These are phyloP conservation scores for Lachnum nothofagi DNA, from an alignment of 2,329 filamentous ascomycete species.

Conservation along the genomic window DNA sequence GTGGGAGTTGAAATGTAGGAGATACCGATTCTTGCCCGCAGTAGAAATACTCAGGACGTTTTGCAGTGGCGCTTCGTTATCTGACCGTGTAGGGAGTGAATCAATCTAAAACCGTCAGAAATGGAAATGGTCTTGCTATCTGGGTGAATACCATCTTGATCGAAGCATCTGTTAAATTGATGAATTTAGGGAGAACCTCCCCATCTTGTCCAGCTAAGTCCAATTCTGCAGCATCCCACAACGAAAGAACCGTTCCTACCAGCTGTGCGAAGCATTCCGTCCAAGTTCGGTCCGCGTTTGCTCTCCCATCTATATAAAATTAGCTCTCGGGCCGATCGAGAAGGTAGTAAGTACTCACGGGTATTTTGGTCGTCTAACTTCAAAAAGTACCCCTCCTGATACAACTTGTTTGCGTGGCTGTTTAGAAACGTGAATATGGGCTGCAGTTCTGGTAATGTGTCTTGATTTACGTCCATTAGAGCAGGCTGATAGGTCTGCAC, in stretches of 20 bases:
- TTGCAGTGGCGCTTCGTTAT: conserved; percentile 73
- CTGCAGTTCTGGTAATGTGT: conserved; percentile 87
- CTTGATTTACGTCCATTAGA: conserved; percentile 75
- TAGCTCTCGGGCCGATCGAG: conserved; percentile 23
- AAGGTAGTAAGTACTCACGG: conserved; percentile 53
- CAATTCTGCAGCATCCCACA: conserved; percentile 92
- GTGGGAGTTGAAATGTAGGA: conserved; percentile 92
- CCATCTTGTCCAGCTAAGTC: conserved; percentile 81
- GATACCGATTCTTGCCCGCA: conserved; percentile 88
- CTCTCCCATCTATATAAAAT: conserved; percentile 66
- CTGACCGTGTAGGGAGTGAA: conserved; percentile 76
- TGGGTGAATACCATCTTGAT: conserved; percentile 77
- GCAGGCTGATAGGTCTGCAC: conserved; percentile 79
- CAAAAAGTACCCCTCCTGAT: conserved; percentile 95
- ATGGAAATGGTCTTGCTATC: not conserved
- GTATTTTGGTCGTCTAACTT: conserved; percentile 94
- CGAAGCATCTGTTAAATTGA: conserved; percentile 94
- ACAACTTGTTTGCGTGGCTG: conserved; percentile 91
- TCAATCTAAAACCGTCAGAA: conserved; percentile 58
- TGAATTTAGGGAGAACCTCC: conserved; percentile 84
- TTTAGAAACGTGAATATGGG: conserved; percentile 93
- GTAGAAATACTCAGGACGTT: conserved; percentile 96
- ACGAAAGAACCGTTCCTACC: conserved; percentile 85
- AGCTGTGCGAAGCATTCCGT: conserved; percentile 96
- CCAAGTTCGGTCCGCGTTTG: conserved; percentile 83